Conservation (phyloP, 1,284 basidiomycete species). For the Ustilago bromivora region DNA sequence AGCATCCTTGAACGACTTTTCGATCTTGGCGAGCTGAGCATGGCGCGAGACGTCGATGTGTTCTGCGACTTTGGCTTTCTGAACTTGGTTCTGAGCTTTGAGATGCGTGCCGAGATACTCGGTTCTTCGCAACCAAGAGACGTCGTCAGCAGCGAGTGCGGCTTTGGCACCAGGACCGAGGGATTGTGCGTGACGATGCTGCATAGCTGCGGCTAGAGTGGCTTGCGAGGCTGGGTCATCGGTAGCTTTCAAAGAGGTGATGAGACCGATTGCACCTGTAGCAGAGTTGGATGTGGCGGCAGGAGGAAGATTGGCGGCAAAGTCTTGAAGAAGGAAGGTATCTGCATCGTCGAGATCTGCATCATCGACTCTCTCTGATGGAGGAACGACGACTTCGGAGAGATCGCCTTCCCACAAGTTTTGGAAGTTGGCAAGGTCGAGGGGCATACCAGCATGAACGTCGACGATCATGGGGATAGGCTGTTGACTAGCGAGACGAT, state of each 20-base stretch:
- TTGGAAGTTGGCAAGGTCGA: constrained; percentile 64
- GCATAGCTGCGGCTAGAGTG: constrained; percentile 38
- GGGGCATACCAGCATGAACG: constrained; percentile 67
- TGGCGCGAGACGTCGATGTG: constrained; percentile 58
- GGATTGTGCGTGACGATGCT: constrained; percentile 48
- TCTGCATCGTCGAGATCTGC: constrained; percentile 60
- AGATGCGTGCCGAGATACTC: constrained; percentile 67
- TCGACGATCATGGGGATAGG: constrained; percentile 65
- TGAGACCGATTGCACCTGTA: constrained; percentile 35
- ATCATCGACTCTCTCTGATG: constrained; percentile 29
- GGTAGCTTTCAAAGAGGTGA: constrained; percentile 40
- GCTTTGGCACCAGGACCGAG: constrained; percentile 50
- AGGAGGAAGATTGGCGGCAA: constrained; percentile 44
- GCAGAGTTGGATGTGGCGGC: constrained; percentile 28
- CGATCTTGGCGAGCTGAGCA: constrained; percentile 64
- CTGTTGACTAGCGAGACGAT: constrained; percentile 60
- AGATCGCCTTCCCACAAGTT: constrained; percentile 62
- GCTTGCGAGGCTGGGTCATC: constrained; percentile 36
- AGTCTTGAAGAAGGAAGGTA: constrained; percentile 63
- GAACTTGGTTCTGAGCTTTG: constrained; percentile 49
- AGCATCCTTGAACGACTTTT: constrained; percentile 60
- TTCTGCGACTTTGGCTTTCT: constrained; percentile 45
- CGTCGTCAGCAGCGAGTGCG: constrained; percentile 53
- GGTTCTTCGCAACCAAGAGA: constrained; percentile 67
- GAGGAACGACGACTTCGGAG: constrained; percentile 34